These are phyloP conservation scores for Mitragyna speciosa DNA, from an alignment of 257 asterid species.

Conservation along the genomic window DNA sequence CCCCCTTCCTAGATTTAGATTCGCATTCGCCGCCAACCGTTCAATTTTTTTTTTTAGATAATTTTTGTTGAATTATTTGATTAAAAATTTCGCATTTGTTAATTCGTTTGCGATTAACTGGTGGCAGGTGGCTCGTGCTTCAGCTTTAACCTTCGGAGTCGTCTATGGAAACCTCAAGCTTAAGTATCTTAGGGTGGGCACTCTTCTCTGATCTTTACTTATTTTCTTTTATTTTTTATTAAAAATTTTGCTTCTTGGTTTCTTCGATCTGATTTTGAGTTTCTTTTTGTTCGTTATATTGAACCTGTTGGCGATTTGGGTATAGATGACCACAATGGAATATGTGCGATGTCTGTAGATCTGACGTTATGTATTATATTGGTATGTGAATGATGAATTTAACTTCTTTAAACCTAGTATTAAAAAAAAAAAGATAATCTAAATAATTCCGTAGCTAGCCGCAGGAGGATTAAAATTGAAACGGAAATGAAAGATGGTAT, in stretches of 20 bases:
- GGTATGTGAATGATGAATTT: background rate
- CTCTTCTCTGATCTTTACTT: background rate
- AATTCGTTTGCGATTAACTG: background rate
- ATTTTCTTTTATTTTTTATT: background rate
- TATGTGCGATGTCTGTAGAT: background rate
- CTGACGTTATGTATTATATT: background rate
- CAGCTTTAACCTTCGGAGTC: constrained; percentile 41
- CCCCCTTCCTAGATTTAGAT: background rate
- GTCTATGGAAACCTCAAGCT: constrained; percentile 48
- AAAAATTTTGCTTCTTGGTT: background rate
- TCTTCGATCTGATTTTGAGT: background rate
- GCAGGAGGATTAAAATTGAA: background rate
- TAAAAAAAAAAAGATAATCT: background rate
- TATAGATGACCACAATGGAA: background rate
- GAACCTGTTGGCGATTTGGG: background rate
- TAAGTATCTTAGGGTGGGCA: constrained; percentile 52
- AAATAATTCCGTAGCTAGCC: background rate
- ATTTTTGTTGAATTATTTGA: background rate
- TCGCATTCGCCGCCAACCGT: background rate
- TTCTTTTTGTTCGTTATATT: background rate
- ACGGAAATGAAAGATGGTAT: no score
- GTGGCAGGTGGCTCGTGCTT: constrained; percentile 49
- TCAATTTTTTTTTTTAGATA: background rate
- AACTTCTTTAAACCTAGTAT: no score
- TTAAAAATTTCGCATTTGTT: background rate